Evolutionary conservation across 345 rosid genomes (phyloP).

Genomic region (Citropsis articulata): DNA sequence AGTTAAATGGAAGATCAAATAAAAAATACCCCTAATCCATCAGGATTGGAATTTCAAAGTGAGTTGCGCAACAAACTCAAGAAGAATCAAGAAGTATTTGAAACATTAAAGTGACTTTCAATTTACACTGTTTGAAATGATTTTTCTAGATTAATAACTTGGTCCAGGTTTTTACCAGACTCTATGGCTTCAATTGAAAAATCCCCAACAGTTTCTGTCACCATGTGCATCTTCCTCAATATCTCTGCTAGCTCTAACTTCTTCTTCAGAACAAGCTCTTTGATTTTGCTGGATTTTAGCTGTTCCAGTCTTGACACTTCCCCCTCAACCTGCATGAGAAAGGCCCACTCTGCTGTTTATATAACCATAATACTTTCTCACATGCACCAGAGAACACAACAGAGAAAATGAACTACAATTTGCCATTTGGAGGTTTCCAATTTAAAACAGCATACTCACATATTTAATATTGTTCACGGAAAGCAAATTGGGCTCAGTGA

Average conservation of each 20-base stretch:
- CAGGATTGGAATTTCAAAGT: slow-evolving; percentile 3
- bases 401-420: not conserved
- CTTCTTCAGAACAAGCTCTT: slow-evolving; percentile 67
- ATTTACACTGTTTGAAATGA: not conserved
- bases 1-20: not conserved
- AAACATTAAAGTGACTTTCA: not conserved
- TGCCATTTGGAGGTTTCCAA: not conserved
- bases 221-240: slow-evolving; percentile 64
- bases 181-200: slow-evolving; percentile 47
- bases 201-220: slow-evolving; percentile 34
- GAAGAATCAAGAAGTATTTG: not conserved
- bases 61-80: not conserved
- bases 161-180: slow-evolving; percentile 38
- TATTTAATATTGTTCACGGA: slow-evolving; percentile 47
- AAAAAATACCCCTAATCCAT: not conserved
- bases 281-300: slow-evolving; percentile 60
- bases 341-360: not conserved
- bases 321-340: slow-evolving; percentile 49
- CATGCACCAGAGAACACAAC: not conserved
- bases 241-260: slow-evolving; percentile 64
- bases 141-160: not conserved
- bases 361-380: not conserved
- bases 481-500: slow-evolving; percentile 52
- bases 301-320: slow-evolving; percentile 60
- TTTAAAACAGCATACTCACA: slow-evolving; percentile 36